phyloP scores from a whole-genome alignment of 768 basidiomycete genomes.

The Rhodotorula kratochvilovae region DNA sequence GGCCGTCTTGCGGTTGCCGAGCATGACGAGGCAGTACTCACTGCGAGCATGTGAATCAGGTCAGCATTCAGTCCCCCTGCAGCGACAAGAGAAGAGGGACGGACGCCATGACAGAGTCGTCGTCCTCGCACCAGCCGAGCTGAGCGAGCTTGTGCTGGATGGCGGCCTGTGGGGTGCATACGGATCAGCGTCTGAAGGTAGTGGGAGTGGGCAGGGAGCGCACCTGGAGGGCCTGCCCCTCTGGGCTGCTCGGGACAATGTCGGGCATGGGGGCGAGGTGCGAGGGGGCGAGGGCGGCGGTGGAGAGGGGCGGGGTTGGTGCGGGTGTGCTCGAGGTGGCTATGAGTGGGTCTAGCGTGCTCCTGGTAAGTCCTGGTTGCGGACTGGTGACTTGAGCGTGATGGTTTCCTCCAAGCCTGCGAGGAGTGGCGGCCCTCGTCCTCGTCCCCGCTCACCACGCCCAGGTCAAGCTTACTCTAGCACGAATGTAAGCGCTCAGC shows the following conservation, averaged over 20 bases:
- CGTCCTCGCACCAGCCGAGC: constrained; percentile 41
- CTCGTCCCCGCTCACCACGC: too few species aligned
- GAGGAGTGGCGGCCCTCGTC: too few species aligned
- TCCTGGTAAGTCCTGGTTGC: too few species aligned
- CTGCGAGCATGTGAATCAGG: constrained; percentile 1
- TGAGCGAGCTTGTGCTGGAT: constrained; percentile 41
- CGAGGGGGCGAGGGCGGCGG: not conserved
- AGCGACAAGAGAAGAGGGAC: not conserved
- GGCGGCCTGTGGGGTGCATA: constrained; percentile 28
- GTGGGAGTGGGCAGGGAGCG: not conserved
- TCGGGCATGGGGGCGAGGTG: constrained; percentile 4
- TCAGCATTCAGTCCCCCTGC: too few species aligned
- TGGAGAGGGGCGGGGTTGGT: not conserved
- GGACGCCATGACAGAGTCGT: constrained; percentile 43
- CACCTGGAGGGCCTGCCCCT: constrained; percentile 36
- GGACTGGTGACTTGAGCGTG: too few species aligned
- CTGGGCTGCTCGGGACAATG: constrained; percentile 20
- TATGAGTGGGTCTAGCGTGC: too few species aligned
- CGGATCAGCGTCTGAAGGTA: too few species aligned
- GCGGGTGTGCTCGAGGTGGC: not conserved
- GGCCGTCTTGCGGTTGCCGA: constrained; percentile 37
- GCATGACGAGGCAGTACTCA: constrained; percentile 41
- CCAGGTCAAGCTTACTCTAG: too few species aligned
- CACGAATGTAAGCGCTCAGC: too few species aligned
- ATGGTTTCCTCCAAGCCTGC: too few species aligned